Evolutionary conservation across 805 yeast genomes (phyloP), one percentile per base, ranked within the genome.

Genomic region (Zygoascus biomembranicola): DNA sequence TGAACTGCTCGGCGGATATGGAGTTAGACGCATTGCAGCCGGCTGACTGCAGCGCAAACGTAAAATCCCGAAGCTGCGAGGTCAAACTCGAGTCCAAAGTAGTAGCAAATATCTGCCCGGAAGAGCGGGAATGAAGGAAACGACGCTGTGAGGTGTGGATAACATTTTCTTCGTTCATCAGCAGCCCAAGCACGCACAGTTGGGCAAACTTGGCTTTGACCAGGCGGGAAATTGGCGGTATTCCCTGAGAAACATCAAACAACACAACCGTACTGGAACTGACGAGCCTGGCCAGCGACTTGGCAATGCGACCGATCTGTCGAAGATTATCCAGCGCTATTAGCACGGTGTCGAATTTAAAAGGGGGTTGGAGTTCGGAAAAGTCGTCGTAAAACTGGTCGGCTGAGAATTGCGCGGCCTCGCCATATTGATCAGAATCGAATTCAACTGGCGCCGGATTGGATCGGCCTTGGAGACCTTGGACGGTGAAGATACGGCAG

Each of bases 1-100:
- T 39, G 49, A 57, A 59, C 43, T 51, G 53, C 23, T n/a, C 42
- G 10, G 31, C 32, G 1, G 49, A 16, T 4, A 43, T 26, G 8
- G 54, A 46, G 39, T 48, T 49, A n/a, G 49, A 19, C 8, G 62
- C 60, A 32, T 59, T 60, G 35, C 60, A 50, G 13, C 61, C 63
- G 14, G 60, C 57, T 5, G 59, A 43, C 42, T 62, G 63, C 16
- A 62, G 52, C 8, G 44, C 45, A 16, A 49, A 44, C 11, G 54
- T 54, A 19, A 62, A 42, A 35, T 53, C 54, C 13, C 55, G 44
- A 13, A 56, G 43, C 14, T 45, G 41, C 43, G 45, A 39, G 47
- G 39, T 54, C 42, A 42, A 44, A 2, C 50, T 28, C 9, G n/a
- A n/a, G n/a, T 23, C 47, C 14, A n/a, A 10, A 9, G 37, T 14